A percentile compares a stretch with the other conserved stretches of the same genome.
These are phyloP conservation scores for Pelargonium citronellum DNA, from an alignment of 441 rosid species.

Conservation along the genomic window DNA sequence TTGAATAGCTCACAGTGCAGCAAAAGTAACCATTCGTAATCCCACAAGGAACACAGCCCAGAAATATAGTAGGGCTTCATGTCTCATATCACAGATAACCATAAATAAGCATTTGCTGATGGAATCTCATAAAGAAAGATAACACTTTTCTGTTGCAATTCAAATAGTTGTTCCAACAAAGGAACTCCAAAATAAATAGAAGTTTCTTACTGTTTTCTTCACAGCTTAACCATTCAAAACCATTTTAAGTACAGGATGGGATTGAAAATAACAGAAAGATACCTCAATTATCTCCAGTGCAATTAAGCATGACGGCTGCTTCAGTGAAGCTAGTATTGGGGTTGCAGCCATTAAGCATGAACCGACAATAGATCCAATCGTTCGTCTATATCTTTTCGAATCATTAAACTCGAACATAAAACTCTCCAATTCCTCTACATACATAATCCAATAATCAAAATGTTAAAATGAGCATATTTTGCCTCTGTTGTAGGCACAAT, in stretches of 20 bases:
- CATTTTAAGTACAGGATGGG: neutral
- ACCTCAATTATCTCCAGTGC: conserved; percentile 79
- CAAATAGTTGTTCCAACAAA: neutral
- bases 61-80: neutral
- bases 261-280: conserved; percentile 11
- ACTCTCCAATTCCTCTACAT: conserved; percentile 58
- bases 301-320: conserved; percentile 64
- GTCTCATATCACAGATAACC: neutral
- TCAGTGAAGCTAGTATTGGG: conserved; percentile 65
- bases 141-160: neutral
- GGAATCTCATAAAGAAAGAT: neutral
- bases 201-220: neutral
- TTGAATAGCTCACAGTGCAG: neutral
- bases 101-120: neutral
- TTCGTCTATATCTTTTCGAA: conserved; percentile 69
- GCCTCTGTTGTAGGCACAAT: neutral
- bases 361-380: conserved; percentile 68
- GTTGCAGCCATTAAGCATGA: conserved; percentile 71
- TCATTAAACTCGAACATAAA: conserved; percentile 55
- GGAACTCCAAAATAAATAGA: neutral
- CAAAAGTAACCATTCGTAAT: neutral
- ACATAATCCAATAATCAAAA: conserved; percentile 16
- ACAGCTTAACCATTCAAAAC: neutral
- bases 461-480: conserved; percentile 6
- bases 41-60: neutral